phyloP scores from a whole-genome alignment of 2,329 filamentous ascomycete genomes.

The Penicillium fuscoglaucum region DNA sequence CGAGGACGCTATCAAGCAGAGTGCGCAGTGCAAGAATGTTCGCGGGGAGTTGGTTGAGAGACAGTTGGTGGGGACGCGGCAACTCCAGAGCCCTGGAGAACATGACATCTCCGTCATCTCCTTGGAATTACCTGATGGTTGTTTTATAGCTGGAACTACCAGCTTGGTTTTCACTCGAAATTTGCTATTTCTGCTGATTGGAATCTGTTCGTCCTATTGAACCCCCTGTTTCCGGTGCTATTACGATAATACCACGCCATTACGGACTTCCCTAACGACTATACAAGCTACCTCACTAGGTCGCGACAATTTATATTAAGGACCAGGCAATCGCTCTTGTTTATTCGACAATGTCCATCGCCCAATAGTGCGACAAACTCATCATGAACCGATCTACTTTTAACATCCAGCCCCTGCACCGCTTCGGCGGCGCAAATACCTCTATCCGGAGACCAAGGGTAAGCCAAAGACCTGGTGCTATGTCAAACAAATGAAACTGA shows the following conservation, averaged over 20 bases:
- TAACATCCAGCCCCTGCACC: slow-evolving; percentile 66
- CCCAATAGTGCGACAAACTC: neutral
- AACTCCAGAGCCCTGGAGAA: slow-evolving; percentile 2
- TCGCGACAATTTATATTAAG: slow-evolving; percentile 4
- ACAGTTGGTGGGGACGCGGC: slow-evolving; percentile 22
- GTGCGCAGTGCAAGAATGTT: slow-evolving; percentile 11
- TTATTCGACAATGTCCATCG: neutral
- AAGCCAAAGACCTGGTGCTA: slow-evolving; percentile 24
- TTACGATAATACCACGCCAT: neutral
- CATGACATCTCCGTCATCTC: slow-evolving; percentile 8
- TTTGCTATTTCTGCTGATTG: neutral
- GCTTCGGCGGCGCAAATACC: slow-evolving; percentile 67
- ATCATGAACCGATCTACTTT: slow-evolving; percentile 51
- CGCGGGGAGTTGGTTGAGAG: slow-evolving; percentile 19
- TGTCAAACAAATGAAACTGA: neutral
- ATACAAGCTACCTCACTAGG: neutral
- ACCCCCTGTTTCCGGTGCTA: neutral
- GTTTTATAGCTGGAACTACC: neutral
- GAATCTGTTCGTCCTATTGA: neutral
- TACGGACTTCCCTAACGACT: neutral
- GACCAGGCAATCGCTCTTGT: neutral
- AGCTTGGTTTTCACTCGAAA: neutral
- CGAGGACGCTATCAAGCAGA: slow-evolving; percentile 3
- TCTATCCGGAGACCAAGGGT: slow-evolving; percentile 75
- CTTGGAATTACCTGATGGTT: neutral